Percentiles rank a stretch among this genome's conserved stretches.
Evolutionary conservation across 2,329 filamentous ascomycete species (phyloP).

Genomic region (Scytalidium sp.): DNA sequence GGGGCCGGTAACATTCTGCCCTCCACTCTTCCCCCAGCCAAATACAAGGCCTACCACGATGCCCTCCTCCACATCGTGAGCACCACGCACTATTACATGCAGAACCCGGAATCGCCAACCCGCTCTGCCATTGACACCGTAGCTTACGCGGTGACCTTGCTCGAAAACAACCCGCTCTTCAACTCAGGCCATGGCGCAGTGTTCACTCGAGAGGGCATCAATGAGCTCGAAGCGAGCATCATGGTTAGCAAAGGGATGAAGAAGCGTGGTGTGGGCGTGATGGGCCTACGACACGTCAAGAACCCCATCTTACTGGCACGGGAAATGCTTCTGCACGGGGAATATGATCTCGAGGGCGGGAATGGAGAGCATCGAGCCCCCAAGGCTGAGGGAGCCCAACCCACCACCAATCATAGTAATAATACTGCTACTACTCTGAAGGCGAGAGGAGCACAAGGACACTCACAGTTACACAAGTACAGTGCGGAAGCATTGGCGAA

Average conservation of each 20-base stretch:
- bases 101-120: slow-evolving; percentile 1
- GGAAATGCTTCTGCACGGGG: slow-evolving; percentile 66
- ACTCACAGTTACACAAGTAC: slow-evolving; percentile 65
- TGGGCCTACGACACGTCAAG: slow-evolving; percentile 69
- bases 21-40: slow-evolving; percentile 52
- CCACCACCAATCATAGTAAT: neutral
- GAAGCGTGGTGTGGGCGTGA: slow-evolving; percentile 77
- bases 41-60: slow-evolving; percentile 55
- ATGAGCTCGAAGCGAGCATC: slow-evolving; percentile 82
- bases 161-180: slow-evolving; percentile 81
- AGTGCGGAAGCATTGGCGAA: slow-evolving; percentile 68
- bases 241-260: slow-evolving; percentile 74
- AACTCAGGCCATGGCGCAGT: slow-evolving; percentile 83
- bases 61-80: slow-evolving; percentile 62
- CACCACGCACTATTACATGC: slow-evolving; percentile 33
- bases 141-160: slow-evolving; percentile 68
- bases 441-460: slow-evolving; percentile 51
- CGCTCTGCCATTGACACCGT: slow-evolving; percentile 65
- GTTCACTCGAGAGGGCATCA: slow-evolving; percentile 78
- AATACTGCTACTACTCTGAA: neutral
- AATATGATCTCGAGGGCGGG: slow-evolving; percentile 53
- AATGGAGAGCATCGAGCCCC: slow-evolving; percentile 29
- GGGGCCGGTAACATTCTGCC: slow-evolving; percentile 69
- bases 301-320: slow-evolving; percentile 76
- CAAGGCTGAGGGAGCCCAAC: slow-evolving; percentile 10